phyloP scores from a whole-genome alignment of 1,284 basidiomycete genomes.

The Bondarzewia mesenterica region DNA sequence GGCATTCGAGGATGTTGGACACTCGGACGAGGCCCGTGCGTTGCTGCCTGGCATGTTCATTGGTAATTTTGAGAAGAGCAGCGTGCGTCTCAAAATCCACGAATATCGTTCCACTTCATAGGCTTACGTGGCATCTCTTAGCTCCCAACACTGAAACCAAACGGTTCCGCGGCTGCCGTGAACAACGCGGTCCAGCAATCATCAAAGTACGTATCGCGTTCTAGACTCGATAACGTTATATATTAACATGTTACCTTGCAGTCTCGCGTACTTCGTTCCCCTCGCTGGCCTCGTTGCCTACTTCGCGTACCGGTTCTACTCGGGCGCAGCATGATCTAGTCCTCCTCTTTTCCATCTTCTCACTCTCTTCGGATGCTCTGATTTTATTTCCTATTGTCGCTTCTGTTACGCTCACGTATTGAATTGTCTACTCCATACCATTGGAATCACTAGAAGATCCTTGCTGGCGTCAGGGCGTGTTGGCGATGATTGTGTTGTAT shows the following conservation, averaged over 20 bases:
- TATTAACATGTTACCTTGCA: slow-evolving; percentile 20
- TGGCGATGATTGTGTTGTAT: not conserved
- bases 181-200: slow-evolving; percentile 52
- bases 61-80: slow-evolving; percentile 69
- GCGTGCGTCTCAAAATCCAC: slow-evolving; percentile 39
- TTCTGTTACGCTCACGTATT: not conserved
- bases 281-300: slow-evolving; percentile 68
- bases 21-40: slow-evolving; percentile 96
- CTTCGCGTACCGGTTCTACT: slow-evolving; percentile 76
- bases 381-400: not conserved
- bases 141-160: slow-evolving; percentile 27
- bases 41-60: slow-evolving; percentile 74
- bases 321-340: not conserved
- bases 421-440: not conserved
- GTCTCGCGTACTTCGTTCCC: slow-evolving; percentile 75
- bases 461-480: not conserved
- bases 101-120: not conserved
- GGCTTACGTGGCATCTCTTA: slow-evolving; percentile 6
- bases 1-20: slow-evolving; percentile 98
- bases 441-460: not conserved
- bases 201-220: slow-evolving; percentile 49
- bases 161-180: slow-evolving; percentile 32
- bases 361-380: not conserved
- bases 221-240: not conserved
- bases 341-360: not conserved